phyloP scores from a whole-genome alignment of 2,329 filamentous ascomycete genomes.

The Septoria linicola region DNA sequence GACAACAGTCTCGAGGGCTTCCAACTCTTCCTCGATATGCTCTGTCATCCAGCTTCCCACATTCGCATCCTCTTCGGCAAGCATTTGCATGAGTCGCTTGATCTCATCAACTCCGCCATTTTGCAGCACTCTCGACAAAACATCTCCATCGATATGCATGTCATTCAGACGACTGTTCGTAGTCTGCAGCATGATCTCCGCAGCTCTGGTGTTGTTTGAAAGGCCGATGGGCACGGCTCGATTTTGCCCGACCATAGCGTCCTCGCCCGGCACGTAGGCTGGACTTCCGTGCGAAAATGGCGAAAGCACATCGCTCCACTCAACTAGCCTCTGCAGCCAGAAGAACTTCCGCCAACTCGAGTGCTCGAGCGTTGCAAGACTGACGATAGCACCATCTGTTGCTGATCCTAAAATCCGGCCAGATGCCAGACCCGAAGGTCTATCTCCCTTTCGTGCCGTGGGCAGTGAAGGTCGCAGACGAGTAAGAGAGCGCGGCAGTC shows the following conservation, averaged over 20 bases:
- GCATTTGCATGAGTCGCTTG: slow-evolving; percentile 21
- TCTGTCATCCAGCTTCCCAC: slow-evolving; percentile 35
- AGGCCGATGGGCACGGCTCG: slow-evolving; percentile 32
- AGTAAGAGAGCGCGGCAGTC: slow-evolving; percentile 43
- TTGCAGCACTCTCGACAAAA: slow-evolving; percentile 38
- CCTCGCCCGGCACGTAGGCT: slow-evolving; percentile 21
- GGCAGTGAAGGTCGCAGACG: slow-evolving; percentile 50
- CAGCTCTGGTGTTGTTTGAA: slow-evolving; percentile 22
- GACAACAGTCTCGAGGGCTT: slow-evolving; percentile 27
- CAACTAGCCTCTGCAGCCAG: slow-evolving; percentile 67
- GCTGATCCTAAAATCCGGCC: slow-evolving; percentile 52
- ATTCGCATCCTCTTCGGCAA: slow-evolving; percentile 26
- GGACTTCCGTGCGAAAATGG: slow-evolving; percentile 24
- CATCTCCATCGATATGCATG: slow-evolving; percentile 46
- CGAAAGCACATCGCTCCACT: slow-evolving; percentile 37
- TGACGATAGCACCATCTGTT: slow-evolving; percentile 53
- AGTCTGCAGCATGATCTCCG: slow-evolving; percentile 31
- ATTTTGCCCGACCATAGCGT: slow-evolving; percentile 17
- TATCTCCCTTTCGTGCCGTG: slow-evolving; percentile 39
- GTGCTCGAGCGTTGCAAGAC: slow-evolving; percentile 63
- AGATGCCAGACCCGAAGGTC: slow-evolving; percentile 42
- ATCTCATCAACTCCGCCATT: slow-evolving; percentile 30
- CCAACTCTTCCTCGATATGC: slow-evolving; percentile 34
- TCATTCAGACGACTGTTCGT: slow-evolving; percentile 22
- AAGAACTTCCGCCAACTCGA: slow-evolving; percentile 67